phyloP scores from a whole-genome alignment of 768 basidiomycete species.

The Glaciozyma martinii region DNA sequence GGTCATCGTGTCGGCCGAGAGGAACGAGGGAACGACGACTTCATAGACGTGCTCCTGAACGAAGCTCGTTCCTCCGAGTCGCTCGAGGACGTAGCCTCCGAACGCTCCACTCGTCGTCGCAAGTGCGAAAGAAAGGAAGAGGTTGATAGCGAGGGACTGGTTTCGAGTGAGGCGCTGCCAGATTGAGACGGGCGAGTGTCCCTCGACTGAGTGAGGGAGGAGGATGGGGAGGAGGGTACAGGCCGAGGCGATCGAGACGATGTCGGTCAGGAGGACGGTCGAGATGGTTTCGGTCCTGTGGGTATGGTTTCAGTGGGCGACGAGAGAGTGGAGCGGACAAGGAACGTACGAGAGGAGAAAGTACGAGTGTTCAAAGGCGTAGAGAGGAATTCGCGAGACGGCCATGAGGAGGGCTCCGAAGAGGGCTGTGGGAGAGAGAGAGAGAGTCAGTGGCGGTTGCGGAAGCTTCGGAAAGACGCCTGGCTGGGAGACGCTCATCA shows the following conservation, averaged over 20 bases:
- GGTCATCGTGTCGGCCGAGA: constrained; percentile 16
- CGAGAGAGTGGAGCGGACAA: no score
- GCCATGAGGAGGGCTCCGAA: constrained; percentile 21
- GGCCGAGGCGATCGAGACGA: constrained; percentile 16
- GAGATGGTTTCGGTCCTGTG: constrained; percentile 5
- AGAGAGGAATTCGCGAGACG: constrained; percentile 19
- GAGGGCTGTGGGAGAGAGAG: background rate
- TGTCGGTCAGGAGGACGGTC: constrained; percentile 23
- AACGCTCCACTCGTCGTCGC: constrained; percentile 7
- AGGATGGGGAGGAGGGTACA: constrained; percentile 17
- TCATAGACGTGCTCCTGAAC: constrained; percentile 11
- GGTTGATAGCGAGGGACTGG: constrained; percentile 11
- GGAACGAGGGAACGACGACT: constrained; percentile 11
- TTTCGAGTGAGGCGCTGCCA: constrained; percentile 6
- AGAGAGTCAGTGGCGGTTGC: background rate
- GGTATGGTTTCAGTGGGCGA: background rate
- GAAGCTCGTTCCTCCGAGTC: constrained; percentile 11
- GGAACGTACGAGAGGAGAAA: constrained; percentile 25
- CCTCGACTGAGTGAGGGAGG: constrained; percentile 13
- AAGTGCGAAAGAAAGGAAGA: constrained; percentile 10
- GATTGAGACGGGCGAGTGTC: constrained; percentile 8
- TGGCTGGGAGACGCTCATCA: no score
- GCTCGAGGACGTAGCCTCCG: constrained; percentile 16
- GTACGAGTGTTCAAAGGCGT: constrained; percentile 28
- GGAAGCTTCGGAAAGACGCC: no score